These are phyloP conservation scores for Hypoxylon sp. DNA, from an alignment of 2,329 filamentous ascomycete species.

Conservation along the genomic window DNA sequence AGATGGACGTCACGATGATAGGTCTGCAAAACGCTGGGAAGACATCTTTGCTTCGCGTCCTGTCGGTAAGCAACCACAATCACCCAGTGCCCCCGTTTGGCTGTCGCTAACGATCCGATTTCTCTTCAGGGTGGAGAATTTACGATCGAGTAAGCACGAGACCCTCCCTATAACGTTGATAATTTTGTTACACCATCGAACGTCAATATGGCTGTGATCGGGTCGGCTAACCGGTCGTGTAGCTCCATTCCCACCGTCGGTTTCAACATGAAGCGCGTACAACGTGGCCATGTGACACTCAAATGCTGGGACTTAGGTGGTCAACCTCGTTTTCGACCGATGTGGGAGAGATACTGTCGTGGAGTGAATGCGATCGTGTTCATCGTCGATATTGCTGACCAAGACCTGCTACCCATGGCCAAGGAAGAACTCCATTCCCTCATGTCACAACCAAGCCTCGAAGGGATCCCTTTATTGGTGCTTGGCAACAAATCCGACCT, in stretches of 20 bases:
- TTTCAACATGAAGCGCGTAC: slow-evolving; percentile 99
- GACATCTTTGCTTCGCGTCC: slow-evolving; percentile 90
- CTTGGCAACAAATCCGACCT: slow-evolving; percentile 98
- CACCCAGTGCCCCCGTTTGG: slow-evolving; percentile 27
- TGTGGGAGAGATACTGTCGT: slow-evolving; percentile 99
- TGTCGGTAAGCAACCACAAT: slow-evolving; percentile 78
- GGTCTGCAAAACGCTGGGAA: slow-evolving; percentile 98
- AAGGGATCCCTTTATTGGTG: slow-evolving; percentile 92
- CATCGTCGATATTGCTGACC: slow-evolving; percentile 96
- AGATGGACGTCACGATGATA: slow-evolving; percentile 99
- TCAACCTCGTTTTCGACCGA: slow-evolving; percentile 94
- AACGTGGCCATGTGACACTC: slow-evolving; percentile 96
- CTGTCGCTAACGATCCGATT: slow-evolving; percentile 38
- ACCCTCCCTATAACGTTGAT: slow-evolving; percentile 30
- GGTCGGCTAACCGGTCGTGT: slow-evolving; percentile 57
- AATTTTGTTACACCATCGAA: slow-evolving; percentile 42
- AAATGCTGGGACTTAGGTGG: slow-evolving; percentile 99
- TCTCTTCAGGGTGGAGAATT: slow-evolving; percentile 89
- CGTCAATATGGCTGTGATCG: slow-evolving; percentile 36
- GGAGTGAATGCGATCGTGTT: slow-evolving; percentile 98
- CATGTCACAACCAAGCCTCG: slow-evolving; percentile 84
- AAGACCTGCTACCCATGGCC: slow-evolving; percentile 81
- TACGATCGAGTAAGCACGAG: slow-evolving; percentile 88
- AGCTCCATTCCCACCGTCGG: slow-evolving; percentile 98
- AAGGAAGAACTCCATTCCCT: slow-evolving; percentile 93